Evolutionary conservation across 352 stramenopile species (phyloP), one percentile per base, ranked within the genome.

Genomic region (Hyaloperonospora brassicae): DNA sequence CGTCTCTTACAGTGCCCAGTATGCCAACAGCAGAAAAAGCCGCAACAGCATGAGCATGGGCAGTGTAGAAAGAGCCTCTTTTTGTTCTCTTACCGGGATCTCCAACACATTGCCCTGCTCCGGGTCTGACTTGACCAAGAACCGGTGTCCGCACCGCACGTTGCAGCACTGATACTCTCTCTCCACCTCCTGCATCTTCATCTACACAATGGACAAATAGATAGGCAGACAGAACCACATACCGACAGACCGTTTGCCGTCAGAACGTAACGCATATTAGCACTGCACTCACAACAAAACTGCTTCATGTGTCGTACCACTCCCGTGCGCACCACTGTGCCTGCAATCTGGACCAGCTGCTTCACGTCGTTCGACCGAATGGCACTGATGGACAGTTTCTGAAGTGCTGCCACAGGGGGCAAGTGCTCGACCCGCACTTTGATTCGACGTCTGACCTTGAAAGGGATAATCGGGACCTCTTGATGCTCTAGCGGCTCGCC

Each of bases 101-200:
- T 90, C 76, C 45, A 98, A 61, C 11, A 95, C 73, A 64, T 97
- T 97, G 65, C 90, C 87, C 39, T 89, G 65, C 50, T 97, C 89
- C 14, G 94, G 76, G 61, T 98, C 90, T 7, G 87, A 90, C 53
- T 81, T 73, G 22, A 97, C 83, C 10, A 83, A 51, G 66, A 98
- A 97, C 12, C 64, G 68, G 50, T 81, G 70, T 13, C 73, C 67
- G 60, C 92, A 98, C 1, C 59, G 56, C 0, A 61, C 60, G 41
- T 79, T 93, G 22, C 68, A 62, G 68, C 95, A 98, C 54, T 77
- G 68, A 57, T 97, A 97, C 39, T 87, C 72, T 22, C 90, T 70
- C 48, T 81, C 69, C 7, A 64, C 84, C 71, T 98, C 92, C 59
- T 97, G 87, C 92, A 98, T 98, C 61, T 96, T 95, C 41, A 87